Evolutionary conservation across 148 eudicot species (phyloP).

Genomic region (Rheum nobile): DNA sequence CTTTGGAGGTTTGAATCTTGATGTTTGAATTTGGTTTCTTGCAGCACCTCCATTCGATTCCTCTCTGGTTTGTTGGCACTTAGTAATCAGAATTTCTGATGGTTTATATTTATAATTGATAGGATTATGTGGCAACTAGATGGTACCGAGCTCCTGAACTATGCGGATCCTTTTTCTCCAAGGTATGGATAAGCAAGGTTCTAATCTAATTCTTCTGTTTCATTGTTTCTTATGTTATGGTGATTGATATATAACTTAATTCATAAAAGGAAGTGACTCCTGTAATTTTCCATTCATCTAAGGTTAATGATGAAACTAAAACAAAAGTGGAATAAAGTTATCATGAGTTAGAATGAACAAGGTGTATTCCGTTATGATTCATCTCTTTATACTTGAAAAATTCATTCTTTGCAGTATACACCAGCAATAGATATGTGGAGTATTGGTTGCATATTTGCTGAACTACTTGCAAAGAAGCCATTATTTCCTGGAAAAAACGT

Average conservation of each 20-base stretch:
- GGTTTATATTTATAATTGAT: constrained; percentile 9
- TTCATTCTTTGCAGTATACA: constrained; percentile 50
- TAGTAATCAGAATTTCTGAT: constrained; percentile 7
- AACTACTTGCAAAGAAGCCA: constrained; percentile 77
- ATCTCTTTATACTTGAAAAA: not conserved
- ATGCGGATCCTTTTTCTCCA: constrained; percentile 94
- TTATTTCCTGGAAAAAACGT: constrained; percentile 91
- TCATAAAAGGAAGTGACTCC: too few species aligned
- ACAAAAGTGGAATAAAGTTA: not conserved
- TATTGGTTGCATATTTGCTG: constrained; percentile 97
- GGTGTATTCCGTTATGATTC: not conserved
- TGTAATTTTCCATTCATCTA: too few species aligned
- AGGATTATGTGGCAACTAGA: constrained; percentile 96
- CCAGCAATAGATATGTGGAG: constrained; percentile 96
- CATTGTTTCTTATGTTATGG: not conserved
- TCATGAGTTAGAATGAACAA: not conserved
- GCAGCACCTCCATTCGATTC: constrained; percentile 72
- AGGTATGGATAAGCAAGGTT: constrained; percentile 26
- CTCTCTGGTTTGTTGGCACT: not conserved
- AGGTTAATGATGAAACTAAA: not conserved
- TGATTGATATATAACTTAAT: not conserved
- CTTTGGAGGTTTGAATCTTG: not conserved
- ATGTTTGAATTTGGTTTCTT: not conserved
- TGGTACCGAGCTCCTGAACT: constrained; percentile 99
- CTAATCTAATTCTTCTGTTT: not conserved